Base-by-base conservation (phyloP, 108 stramenopile species). In the Bacterosira constricta region DNA sequence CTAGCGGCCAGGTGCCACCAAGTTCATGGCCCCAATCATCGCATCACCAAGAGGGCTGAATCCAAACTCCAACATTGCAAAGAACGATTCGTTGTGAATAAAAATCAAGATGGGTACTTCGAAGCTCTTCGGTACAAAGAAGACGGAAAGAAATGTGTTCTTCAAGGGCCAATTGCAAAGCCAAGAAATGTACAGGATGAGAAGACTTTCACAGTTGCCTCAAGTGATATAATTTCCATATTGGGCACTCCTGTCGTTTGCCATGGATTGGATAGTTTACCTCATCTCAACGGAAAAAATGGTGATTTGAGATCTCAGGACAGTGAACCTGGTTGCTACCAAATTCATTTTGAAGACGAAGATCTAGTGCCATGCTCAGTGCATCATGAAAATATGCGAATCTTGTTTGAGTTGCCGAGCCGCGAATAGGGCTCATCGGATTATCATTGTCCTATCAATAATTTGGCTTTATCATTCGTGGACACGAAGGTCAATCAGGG, bases 261-360 rank as follows among this genome's bases (percentile, higher is more conserved):
- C 10, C 25, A 37, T 30, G 44, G 27, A 10, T 32, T 65, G 49
- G 44, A 65, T 35, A 47, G 23, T 31, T 31, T 27, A 18, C 15
- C 63, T n/a, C 64, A 65, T 51, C 49, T 65, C 30, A 65, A 65
- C 30, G 64, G 49, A 6, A 65, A 32, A n/a, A n/a, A n/a, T n/a
- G n/a, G n/a, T n/a, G n/a, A n/a, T n/a, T n/a, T n/a, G n/a, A n/a
- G n/a, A n/a, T n/a, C n/a, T n/a, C n/a, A n/a, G n/a, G n/a, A n/a
- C n/a, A n/a, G n/a, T n/a, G n/a, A n/a, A n/a, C n/a, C n/a, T n/a
- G n/a, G n/a, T n/a, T n/a, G n/a, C n/a, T n/a, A n/a, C n/a, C n/a
- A n/a, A n/a, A n/a, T n/a, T n/a, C n/a, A n/a, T n/a, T n/a, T n/a
- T n/a, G n/a, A n/a, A n/a, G n/a, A n/a, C n/a, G n/a, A n/a, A n/a